Evolutionary conservation across 2,329 filamentous ascomycete genomes (phyloP), one percentile per base, ranked within the genome.

Genomic region (Trichoderma harzianum): DNA sequence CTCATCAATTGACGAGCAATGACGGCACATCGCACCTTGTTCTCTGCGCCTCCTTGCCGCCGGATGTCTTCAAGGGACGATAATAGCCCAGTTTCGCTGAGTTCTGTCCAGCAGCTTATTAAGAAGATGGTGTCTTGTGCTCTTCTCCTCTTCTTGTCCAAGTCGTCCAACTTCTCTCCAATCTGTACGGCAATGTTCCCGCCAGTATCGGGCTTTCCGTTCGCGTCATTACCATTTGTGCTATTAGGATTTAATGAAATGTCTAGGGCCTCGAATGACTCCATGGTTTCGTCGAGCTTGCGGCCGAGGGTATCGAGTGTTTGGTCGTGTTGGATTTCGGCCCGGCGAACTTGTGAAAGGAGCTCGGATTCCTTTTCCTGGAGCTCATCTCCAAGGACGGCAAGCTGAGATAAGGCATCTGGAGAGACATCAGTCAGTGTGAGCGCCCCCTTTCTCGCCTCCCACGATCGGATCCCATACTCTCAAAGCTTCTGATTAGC

Each of bases 71-170:
- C 94, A 62, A 99, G 83, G n/a, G 92, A 91, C 10, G 92, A 92
- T 70, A 98, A 86, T 76, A 96, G 91, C 4, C 96, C 96, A 10
- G 92, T 91, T 78, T 97, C 95, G 81, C 92, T 95, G 76, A 99
- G 94, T 78, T 98, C 95, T 53, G 94, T 90, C 95, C 96, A 99
- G 84, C 96, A 99, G 79, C 97, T 93, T 75, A 99, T 94, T 72
- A 99, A 83, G 80, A 98, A 98, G 79, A 93, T 95, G 73, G 96
- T 95, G 84, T 99, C 96, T 80, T 96, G 88, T 36, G 96, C 96
- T 72, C 95, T 87, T 79, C 94, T 91, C 76, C 95, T 87, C 83
- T 99, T 97, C 78, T 94, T 90, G 82, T 99, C 96, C 72, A 99
- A 86, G 80, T 98, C 95, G 83, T 99, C 96, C 12, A 99, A 85